Evolutionary conservation across 805 yeast genomes (phyloP), one percentile per base, ranked within the genome.

Genomic region (Teunomyces panamensis): DNA sequence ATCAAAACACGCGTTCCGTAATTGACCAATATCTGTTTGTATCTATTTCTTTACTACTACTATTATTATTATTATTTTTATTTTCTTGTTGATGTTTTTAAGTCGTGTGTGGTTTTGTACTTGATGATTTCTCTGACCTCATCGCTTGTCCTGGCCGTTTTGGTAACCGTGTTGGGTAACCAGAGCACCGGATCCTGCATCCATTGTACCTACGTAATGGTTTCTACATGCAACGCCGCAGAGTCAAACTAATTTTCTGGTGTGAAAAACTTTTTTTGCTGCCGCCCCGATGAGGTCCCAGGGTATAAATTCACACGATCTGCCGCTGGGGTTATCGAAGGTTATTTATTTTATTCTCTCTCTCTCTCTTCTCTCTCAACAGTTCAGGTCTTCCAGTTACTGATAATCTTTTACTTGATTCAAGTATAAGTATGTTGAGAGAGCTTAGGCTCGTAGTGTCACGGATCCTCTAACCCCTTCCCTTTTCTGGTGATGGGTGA

Each of bases 341-440:
- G 30, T 37, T 35, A 35, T 30, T 30, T 30, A 30, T 35, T 35
- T 37, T 37, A 37, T 37, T 37, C 41, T 37, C 41, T 37, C 41
- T 36, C 41, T 36, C 41, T 37, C 41, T 37, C 39, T 35, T 35
- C 39, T 35, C 41, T 37, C 41, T 37, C 41, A 37, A 37, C 41
- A 37, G 30, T 37, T 20, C 26, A 14, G 41, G 41, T 37, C 41
- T 37, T 13, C 41, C 41, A 37, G 41, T 37, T 17, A 37, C 41
- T 37, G 41, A 37, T 37, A 37, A 37, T 37, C 41, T 37, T 37
- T n/a, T 35, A 35, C 39, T 35, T 35, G 27, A 4, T 11, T 6
- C 27, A 24, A 37, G 30, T 37, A 26, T 13, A 32, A 49, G 52
- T 49, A 47, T 48, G 39, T 50, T 32, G 45, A 42, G 41, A 43